A percentile compares a stretch with the other conserved stretches of the same genome.
Evolutionary conservation across 2,329 filamentous ascomycete species (phyloP).

Genomic region (Fusarium anguioides): DNA sequence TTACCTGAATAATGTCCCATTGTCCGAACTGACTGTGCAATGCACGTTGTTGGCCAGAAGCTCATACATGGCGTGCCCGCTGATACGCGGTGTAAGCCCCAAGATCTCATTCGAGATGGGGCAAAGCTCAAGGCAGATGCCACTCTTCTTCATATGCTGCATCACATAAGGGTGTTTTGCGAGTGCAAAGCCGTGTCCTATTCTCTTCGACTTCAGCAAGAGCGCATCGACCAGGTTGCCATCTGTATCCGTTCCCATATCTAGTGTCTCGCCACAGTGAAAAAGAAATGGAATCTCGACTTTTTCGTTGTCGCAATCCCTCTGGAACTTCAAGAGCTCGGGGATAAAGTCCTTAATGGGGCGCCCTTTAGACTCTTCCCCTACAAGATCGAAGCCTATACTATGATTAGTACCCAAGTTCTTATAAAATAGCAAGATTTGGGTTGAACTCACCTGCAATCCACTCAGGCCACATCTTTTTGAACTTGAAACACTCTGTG

Average conservation of each 20-base stretch:
- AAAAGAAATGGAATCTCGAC: conserved; percentile 78
- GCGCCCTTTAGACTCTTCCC: conserved; percentile 71
- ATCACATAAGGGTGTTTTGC: conserved; percentile 75
- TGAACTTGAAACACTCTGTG: conserved; percentile 70
- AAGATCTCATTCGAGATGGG: conserved; percentile 83
- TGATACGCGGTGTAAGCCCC: conserved; percentile 72
- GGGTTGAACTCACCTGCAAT: conserved; percentile 67
- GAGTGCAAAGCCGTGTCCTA: conserved; percentile 79
- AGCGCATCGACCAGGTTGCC: conserved; percentile 77
- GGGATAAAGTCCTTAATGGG: conserved; percentile 67
- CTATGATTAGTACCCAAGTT: neutral
- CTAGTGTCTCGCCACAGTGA: conserved; percentile 80
- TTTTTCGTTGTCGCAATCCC: conserved; percentile 58
- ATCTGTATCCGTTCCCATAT: conserved; percentile 71
- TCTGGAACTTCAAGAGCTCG: conserved; percentile 67
- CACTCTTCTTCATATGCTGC: conserved; percentile 69
- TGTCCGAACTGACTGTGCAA: conserved; percentile 80
- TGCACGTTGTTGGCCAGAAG: conserved; percentile 78
- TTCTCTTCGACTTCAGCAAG: conserved; percentile 72
- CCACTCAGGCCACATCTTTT: conserved; percentile 64
- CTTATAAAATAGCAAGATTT: neutral
- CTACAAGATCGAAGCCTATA: conserved; percentile 75
- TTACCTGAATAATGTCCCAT: conserved; percentile 77
- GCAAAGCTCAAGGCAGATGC: conserved; percentile 79
- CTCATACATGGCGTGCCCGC: conserved; percentile 74